Base-by-base conservation (phyloP, 768 basidiomycete genomes). In the Trametes sanguinea region DNA sequence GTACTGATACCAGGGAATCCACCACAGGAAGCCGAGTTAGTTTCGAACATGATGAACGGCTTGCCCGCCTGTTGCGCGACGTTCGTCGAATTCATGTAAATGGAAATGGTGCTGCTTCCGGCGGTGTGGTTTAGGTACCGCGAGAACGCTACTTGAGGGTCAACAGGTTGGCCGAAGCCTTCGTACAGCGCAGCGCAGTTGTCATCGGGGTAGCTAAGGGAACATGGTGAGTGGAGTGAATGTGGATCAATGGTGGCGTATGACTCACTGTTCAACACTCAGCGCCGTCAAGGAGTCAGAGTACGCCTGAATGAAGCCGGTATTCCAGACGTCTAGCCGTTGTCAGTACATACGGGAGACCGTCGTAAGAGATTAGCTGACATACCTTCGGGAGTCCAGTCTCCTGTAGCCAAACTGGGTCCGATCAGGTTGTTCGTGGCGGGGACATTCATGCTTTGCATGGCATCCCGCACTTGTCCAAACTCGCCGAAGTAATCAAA, bases 1-100 rank as follows among this genome's bases (percentile, higher is more conserved):
- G 83, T 80, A 42, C 77, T 79, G 57, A 85, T 65, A 4, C 83
- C 83, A 14, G 78, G 71, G 67, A 83, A 83, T n/a, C 83, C 83
- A 60, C 81, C 81, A 69, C 83, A 85, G 50, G 77, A 78, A 0
- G 81, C 83, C 7, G 80, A 78, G 65, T 81, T 82, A 40, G 80
- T 83, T 71, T 85, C 83, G 64, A 83, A 75, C 80, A 85, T 82
- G 54, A 81, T 66, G 60, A 83, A 73, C 35, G 80, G 79, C 67
- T 77, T 76, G 13, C 67, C 67, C 4, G 42, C 53, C 7, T 72
- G 67, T 52, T 75, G 70, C 8, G 78, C 77, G 47, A 70, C 66
- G 11, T 50, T 52, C 0, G 78, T 71, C 2, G 75, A 73, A 40
- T 73, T 74, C 5, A 77, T 47, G 69, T 82, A 83, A 8, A 72